Percentiles rank a stretch among this genome's conserved stretches.
Evolutionary conservation across 2,329 filamentous ascomycete genomes (phyloP).

Genomic region (Immersiporthe knoxdaviesiana): DNA sequence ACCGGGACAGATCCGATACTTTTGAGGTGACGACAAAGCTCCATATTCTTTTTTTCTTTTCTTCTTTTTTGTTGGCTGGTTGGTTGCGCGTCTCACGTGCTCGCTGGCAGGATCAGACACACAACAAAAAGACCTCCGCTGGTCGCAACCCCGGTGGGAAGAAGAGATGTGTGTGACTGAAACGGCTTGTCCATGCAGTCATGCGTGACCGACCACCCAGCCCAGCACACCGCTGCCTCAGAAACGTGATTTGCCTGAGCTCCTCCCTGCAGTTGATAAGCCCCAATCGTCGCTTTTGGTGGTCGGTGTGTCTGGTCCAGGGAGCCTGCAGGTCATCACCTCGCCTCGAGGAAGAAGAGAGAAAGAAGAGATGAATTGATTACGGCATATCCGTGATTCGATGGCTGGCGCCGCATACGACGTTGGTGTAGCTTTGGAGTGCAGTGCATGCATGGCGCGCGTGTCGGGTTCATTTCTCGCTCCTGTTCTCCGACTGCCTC

Average conservation of each 20-base stretch:
- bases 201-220: background rate
- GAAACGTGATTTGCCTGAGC: background rate
- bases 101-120: background rate
- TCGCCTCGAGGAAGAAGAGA: background rate
- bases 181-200: too few relatives aligned
- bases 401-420: background rate
- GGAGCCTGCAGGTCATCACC: slow-evolving; percentile 14
- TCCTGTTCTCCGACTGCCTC: background rate
- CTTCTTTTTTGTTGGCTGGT: too few relatives aligned
- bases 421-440: background rate
- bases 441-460: background rate
- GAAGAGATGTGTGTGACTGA: background rate
- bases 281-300: background rate
- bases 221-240: background rate
- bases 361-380: background rate
- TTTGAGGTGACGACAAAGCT: background rate
- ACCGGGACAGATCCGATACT: background rate
- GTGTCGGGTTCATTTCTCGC: too few relatives aligned
- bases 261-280: background rate
- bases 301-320: background rate
- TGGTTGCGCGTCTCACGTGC: slow-evolving; percentile 2
- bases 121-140: background rate
- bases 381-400: background rate
- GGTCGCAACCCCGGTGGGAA: too few relatives aligned
- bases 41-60: too few relatives aligned